phyloP scores from a whole-genome alignment of 2,329 filamentous ascomycete genomes.

The Trichoderma simmonsii region DNA sequence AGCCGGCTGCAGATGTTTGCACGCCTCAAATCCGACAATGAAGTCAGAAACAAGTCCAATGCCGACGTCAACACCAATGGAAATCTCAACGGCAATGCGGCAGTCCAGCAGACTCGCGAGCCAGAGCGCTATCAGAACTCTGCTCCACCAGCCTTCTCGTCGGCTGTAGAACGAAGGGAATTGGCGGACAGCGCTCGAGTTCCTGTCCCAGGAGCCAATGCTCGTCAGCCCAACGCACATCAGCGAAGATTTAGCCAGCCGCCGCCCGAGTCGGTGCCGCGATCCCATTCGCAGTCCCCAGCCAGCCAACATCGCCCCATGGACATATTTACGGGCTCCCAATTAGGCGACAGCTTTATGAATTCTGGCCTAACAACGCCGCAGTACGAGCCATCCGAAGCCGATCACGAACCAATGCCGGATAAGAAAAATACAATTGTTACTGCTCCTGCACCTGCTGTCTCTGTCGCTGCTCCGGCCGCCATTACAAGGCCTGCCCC shows the following conservation, averaged over 20 bases:
- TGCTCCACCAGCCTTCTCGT: slow-evolving; percentile 18
- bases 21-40: slow-evolving; percentile 27
- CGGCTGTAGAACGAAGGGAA: slow-evolving; percentile 28
- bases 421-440: neutral
- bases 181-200: slow-evolving; percentile 36
- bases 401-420: slow-evolving; percentile 18
- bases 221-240: slow-evolving; percentile 29
- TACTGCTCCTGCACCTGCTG: neutral
- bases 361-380: slow-evolving; percentile 39
- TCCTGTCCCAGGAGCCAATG: slow-evolving; percentile 31
- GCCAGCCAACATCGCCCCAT: slow-evolving; percentile 19
- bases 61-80: neutral
- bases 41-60: slow-evolving; percentile 10
- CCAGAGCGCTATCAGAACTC: slow-evolving; percentile 24
- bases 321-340: slow-evolving; percentile 38
- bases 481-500: neutral
- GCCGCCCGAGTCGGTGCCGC: slow-evolving; percentile 24
- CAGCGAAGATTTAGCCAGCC: slow-evolving; percentile 28
- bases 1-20: slow-evolving; percentile 34
- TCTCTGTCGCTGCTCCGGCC: neutral
- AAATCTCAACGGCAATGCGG: slow-evolving; percentile 18
- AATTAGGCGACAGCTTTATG: slow-evolving; percentile 40
- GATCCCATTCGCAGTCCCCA: slow-evolving; percentile 20
- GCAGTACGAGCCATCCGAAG: slow-evolving; percentile 28
- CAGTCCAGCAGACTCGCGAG: slow-evolving; percentile 21